Base-by-base conservation (phyloP, 2,329 filamentous ascomycete genomes). In the Magnaporthiopsis rhizophila region DNA sequence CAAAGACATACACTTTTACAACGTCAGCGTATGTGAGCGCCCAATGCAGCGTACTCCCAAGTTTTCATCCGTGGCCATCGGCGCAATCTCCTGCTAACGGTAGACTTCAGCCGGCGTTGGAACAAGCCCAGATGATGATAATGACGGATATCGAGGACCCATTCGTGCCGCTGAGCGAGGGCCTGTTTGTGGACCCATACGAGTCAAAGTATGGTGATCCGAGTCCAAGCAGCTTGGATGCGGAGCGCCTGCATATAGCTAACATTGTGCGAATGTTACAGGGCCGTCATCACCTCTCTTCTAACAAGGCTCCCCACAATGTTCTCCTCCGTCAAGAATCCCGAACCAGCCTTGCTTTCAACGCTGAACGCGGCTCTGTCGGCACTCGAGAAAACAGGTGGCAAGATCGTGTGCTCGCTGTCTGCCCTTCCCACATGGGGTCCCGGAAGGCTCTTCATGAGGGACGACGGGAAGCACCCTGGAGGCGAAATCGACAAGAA, bases 101-200 rank as follows among this genome's bases (percentile, higher is more conserved):
- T 32, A 50, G 26, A 53, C 21, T 56, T 57, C 67, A 91, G 88
- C 77, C 92, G 53, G 83, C 83, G 57, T 80, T 97, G 58, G 89
- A 95, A 64, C 88, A 92, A 77, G 92, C 95, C 12, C 95, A 99
- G 73, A 97, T 99, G 92, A 86, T 99, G 81, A 93, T 99, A 62
- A 97, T 99, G 91, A 91, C 95, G 3, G 95, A 99, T 73, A 84
- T 99, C 61, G 93, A 98, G 71, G 95, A 99, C 69, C 95, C 95
- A 0, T 99, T 99, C 74, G 87, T 98, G 21, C 93, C 95, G 3
- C 81, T 99, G 24, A 92, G 90, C 67, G 90, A 96, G 65, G 93
- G 94, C 21, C 82, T 99, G 12, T 98, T 98, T 74, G 94, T 98
- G 21, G 94, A 99, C 74, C 92, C 95, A 1, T 88, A 92, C 70